These are phyloP conservation scores for Alternaria sp. DNA, from an alignment of 2,329 filamentous ascomycete species.

Conservation along the genomic window DNA sequence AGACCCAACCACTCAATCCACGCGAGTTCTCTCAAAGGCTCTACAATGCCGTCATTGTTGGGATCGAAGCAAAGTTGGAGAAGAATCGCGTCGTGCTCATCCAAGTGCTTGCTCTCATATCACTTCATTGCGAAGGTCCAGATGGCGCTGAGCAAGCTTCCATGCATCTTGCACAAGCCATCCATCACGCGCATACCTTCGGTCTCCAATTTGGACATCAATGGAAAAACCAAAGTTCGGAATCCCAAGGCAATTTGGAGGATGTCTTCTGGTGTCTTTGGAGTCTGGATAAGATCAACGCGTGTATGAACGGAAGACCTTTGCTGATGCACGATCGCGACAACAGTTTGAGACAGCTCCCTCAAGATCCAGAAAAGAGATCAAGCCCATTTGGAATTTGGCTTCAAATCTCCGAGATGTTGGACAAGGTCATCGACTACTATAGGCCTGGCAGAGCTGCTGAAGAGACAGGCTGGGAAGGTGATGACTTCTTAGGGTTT, in stretches of 20 bases:
- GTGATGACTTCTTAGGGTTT: slow-evolving; percentile 53
- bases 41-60: slow-evolving; percentile 51
- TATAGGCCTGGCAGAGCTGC: slow-evolving; percentile 53
- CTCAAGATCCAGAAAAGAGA: slow-evolving; percentile 51
- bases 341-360: slow-evolving; percentile 52
- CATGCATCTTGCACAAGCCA: slow-evolving; percentile 55
- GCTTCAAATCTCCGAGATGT: slow-evolving; percentile 52
- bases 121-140: slow-evolving; percentile 55
- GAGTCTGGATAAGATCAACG: slow-evolving; percentile 57
- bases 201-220: slow-evolving; percentile 54
- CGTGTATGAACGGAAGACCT: slow-evolving; percentile 55
- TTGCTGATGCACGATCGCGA: slow-evolving; percentile 57
- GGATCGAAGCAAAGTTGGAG: slow-evolving; percentile 50
- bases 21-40: slow-evolving; percentile 55
- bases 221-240: slow-evolving; percentile 48
- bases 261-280: slow-evolving; percentile 59
- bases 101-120: slow-evolving; percentile 54
- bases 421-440: slow-evolving; percentile 56
- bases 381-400: slow-evolving; percentile 57
- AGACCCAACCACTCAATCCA: slow-evolving; percentile 43
- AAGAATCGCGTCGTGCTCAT: slow-evolving; percentile 56
- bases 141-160: slow-evolving; percentile 57
- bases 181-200: slow-evolving; percentile 58
- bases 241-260: slow-evolving; percentile 50
- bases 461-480: slow-evolving; percentile 55